phyloP scores from a whole-genome alignment of 345 rosid species.

The rapeseed (Brassica napus) region Da-Ae NC_063435.1:4540501-4541000 shows the following conservation, averaged over 20 bases:
- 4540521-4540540: slow-evolving; percentile 33
- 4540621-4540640: not conserved
- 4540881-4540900: not conserved
- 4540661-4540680: not conserved
- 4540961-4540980: not conserved
- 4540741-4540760: not conserved
- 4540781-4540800: not conserved
- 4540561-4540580: slow-evolving; percentile 35
- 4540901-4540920: slow-evolving; percentile 5
- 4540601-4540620: not conserved
- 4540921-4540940: not conserved
- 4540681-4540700: not conserved
- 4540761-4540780: not conserved
- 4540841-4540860: not conserved
- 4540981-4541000: slow-evolving; percentile 1
- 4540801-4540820: not conserved
- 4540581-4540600: not conserved
- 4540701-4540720: not conserved
- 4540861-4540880: slow-evolving; percentile 5
- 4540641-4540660: not conserved
- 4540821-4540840: slow-evolving; percentile 8
- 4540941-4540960: not conserved
- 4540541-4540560: slow-evolving; percentile 37
- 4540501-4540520: not conserved
- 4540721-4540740: not conserved